Evolutionary conservation across 2,329 filamentous ascomycete species (phyloP).

Genomic region (Leptographium wingfieldii): DNA sequence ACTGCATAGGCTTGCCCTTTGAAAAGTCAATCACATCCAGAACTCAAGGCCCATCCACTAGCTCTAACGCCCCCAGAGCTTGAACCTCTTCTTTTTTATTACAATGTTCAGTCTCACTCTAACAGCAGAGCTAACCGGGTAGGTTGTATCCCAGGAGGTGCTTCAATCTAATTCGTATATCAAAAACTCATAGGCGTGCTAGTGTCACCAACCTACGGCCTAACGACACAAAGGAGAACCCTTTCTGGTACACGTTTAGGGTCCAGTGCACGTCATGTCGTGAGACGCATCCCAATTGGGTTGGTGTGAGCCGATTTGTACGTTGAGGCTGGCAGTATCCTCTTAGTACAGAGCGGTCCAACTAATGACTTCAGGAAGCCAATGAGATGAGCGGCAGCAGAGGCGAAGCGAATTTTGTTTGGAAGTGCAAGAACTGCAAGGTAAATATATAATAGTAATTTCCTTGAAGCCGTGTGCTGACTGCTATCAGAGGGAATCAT

Average conservation of each 20-base stretch:
- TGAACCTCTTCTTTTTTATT: background rate
- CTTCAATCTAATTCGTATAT: background rate
- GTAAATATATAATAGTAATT: slow-evolving; percentile 28
- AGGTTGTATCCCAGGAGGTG: slow-evolving; percentile 14
- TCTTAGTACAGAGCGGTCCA: background rate
- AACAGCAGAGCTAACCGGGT: slow-evolving; percentile 60
- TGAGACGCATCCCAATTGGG: slow-evolving; percentile 75
- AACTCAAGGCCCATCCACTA: background rate
- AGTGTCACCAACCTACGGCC: slow-evolving; percentile 88
- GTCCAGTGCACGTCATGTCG: slow-evolving; percentile 97
- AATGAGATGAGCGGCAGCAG: slow-evolving; percentile 87
- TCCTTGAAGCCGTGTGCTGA: background rate
- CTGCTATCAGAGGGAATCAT: slow-evolving; percentile 57
- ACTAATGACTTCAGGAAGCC: slow-evolving; percentile 46
- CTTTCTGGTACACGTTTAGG: slow-evolving; percentile 96
- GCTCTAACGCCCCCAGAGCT: background rate
- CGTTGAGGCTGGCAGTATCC: slow-evolving; percentile 19
- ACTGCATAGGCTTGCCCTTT: too few relatives aligned
- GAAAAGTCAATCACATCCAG: background rate
- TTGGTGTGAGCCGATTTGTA: slow-evolving; percentile 83
- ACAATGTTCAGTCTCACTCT: slow-evolving; percentile 54
- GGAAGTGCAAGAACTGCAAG: slow-evolving; percentile 98
- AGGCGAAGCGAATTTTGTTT: slow-evolving; percentile 98
- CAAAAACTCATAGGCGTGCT: slow-evolving; percentile 3
- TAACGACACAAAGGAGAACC: slow-evolving; percentile 63